Base-by-base conservation (phyloP, 768 basidiomycete species). In the Heimioporus sp. region DNA sequence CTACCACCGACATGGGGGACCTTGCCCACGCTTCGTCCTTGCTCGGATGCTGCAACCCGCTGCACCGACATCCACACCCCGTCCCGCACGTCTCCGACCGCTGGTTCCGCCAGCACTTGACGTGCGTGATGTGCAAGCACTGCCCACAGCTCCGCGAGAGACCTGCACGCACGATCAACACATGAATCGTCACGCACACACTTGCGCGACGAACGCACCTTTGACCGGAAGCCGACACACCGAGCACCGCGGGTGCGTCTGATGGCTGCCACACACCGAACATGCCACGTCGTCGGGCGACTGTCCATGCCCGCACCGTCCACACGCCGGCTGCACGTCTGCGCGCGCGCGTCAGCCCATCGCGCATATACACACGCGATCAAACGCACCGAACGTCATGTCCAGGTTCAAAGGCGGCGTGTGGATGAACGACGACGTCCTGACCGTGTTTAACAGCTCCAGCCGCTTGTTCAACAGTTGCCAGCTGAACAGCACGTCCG, bases 401-500 rank as follows among this genome's bases (percentile, higher is more conserved):
- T 65, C 64, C 72, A 66, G 43, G 28, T 61, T 63, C 31, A 61
- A 63, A 56, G 54, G 68, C 12, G 57, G 63, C 2, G 48, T 60
- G 54, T 35, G 56, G 30, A 46, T 55, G 46, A 51, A 51, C 64
- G 62, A 40, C 48, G 61, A 72, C 49, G 43, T 66, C 54, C 74
- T 74, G 19, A 85, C 76, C n/a, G 80, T 74, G 56, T 89, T 89
- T 51, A 92, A 69, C 1, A 93, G 75, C 56, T 91, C 89, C 16
- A 85, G 68, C 3, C 91, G 80, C 63, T 90, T 87, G 37, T 82
- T 76, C 58, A 80, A 72, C 47, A 91, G 65, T 55, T 81, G 72
- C 92, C 92, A 94, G 40, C 83, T 72, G 56, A 82, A 81, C 20
- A 94, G 72, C 55, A 87, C 71, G 50, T 93, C 89, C 7, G 87